phyloP scores from a whole-genome alignment of 1,284 basidiomycete species.

The Apiotrichum veenhuisii region DNA sequence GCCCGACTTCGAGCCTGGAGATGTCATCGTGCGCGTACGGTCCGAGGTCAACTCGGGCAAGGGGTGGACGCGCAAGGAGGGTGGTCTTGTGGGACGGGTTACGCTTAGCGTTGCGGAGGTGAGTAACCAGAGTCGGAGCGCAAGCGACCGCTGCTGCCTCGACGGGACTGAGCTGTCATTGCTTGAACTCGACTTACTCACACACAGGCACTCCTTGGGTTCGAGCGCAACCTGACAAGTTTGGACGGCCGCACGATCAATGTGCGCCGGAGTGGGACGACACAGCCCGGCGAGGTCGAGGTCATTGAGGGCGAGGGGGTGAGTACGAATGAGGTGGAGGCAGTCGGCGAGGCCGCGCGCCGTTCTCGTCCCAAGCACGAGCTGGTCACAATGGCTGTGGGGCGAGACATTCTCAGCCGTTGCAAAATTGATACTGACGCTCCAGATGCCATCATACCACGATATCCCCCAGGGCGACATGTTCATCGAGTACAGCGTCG shows the following conservation, averaged over 20 bases:
- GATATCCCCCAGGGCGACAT: conserved; percentile 68
- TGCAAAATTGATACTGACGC: too few relatives aligned
- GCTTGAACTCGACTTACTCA: neutral
- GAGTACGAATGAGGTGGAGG: conserved; percentile 16
- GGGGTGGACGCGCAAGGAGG: conserved; percentile 84
- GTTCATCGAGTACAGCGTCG: conserved; percentile 85
- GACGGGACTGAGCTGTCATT: neutral
- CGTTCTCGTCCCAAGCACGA: too few relatives aligned
- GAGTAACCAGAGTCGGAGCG: conserved; percentile 23
- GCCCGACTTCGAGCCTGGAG: conserved; percentile 87
- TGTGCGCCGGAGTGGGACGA: conserved; percentile 69
- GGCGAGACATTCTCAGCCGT: too few relatives aligned
- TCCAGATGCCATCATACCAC: conserved; percentile 68
- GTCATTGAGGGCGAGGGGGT: conserved; percentile 74
- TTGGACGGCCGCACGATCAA: conserved; percentile 79
- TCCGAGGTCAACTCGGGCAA: conserved; percentile 55
- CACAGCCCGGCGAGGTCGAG: conserved; percentile 90
- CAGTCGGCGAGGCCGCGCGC: neutral
- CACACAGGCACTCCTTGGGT: conserved; percentile 47
- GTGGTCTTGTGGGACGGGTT: conserved; percentile 82
- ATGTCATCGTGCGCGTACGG: conserved; percentile 76
- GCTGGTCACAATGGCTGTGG: too few relatives aligned
- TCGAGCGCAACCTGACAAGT: conserved; percentile 72
- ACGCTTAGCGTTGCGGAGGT: conserved; percentile 85
- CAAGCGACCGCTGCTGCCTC: neutral